Evolutionary conservation across 106 monocot species (phyloP).

Genomic region (Iris macrosiphon): DNA sequence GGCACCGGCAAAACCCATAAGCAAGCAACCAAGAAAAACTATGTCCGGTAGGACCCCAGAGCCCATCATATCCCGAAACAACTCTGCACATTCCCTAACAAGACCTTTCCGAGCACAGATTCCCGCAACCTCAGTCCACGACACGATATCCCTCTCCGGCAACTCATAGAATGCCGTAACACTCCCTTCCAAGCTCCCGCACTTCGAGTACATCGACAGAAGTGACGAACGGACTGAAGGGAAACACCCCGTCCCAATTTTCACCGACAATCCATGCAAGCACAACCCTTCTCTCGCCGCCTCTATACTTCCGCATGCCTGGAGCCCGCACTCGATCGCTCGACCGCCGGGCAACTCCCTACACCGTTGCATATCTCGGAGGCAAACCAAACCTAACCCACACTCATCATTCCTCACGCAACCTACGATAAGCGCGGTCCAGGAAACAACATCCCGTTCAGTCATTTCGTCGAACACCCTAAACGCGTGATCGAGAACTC

Average conservation of each 20-base stretch:
- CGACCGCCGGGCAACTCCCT: conserved; percentile 37
- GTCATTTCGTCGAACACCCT: conserved; percentile 73
- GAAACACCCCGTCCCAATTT: conserved; percentile 22
- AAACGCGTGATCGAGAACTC: conserved; percentile 27
- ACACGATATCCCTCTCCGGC: conserved; percentile 47
- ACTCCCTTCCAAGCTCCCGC: conserved; percentile 40
- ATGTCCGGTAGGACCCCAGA: conserved; percentile 50
- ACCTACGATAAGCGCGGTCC: conserved; percentile 63
- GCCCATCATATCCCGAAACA: conserved; percentile 41
- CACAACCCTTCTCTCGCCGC: conserved; percentile 29
- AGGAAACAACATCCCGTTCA: conserved; percentile 53
- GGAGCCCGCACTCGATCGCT: conserved; percentile 39
- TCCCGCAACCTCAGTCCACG: conserved; percentile 56
- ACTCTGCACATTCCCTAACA: conserved; percentile 18
- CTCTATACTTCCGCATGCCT: conserved; percentile 41
- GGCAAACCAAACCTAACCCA: conserved; percentile 29
- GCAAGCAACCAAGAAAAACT: conserved; percentile 49
- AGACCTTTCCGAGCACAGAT: conserved; percentile 36
- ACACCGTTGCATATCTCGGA: conserved; percentile 38
- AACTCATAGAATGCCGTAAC: conserved; percentile 40
- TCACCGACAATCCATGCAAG: conserved; percentile 51
- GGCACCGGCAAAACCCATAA: conserved; percentile 32
- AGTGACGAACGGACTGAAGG: conserved; percentile 32
- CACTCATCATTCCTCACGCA: conserved; percentile 53
- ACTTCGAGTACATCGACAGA: conserved; percentile 66